These are phyloP conservation scores for Porcisia deanei DNA, from an alignment of 208 protist species.

Conservation along the genomic window DNA sequence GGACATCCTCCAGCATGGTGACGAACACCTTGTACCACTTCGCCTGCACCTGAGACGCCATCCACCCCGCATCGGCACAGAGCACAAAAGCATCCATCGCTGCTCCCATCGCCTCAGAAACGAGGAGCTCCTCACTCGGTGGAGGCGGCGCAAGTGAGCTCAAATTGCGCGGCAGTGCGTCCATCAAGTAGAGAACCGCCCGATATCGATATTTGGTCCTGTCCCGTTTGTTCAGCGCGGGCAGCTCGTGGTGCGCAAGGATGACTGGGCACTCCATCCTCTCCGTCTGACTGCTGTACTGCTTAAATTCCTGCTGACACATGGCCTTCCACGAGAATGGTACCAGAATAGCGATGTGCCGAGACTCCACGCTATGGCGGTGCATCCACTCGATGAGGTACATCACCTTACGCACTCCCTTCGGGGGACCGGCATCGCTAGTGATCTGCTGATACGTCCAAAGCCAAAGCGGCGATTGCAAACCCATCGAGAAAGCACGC, in stretches of 20 bases:
- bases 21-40: constrained; percentile 75
- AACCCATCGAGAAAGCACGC: constrained; percentile 44
- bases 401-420: constrained; percentile 49
- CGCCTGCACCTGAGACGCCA: constrained; percentile 42
- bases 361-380: constrained; percentile 47
- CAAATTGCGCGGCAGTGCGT: constrained; percentile 34
- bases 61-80: constrained; percentile 76
- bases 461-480: constrained; percentile 82
- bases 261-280: constrained; percentile 40
- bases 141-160: constrained; percentile 22
- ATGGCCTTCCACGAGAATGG: constrained; percentile 54
- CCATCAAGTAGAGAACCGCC: constrained; percentile 73
- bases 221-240: constrained; percentile 66
- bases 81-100: constrained; percentile 67
- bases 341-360: constrained; percentile 61
- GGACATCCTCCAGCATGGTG: constrained; percentile 61
- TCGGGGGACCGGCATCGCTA: constrained; percentile 23
- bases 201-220: constrained; percentile 55
- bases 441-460: constrained; percentile 69
- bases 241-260: constrained; percentile 79
- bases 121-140: constrained; percentile 29
- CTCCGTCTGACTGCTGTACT: constrained; percentile 19
- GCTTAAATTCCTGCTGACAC: constrained; percentile 37
- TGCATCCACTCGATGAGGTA: constrained; percentile 74
- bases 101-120: constrained; percentile 55